These are phyloP conservation scores for Setomelanomma holmii DNA, from an alignment of 2,329 filamentous ascomycete species.

Conservation along the genomic window DNA sequence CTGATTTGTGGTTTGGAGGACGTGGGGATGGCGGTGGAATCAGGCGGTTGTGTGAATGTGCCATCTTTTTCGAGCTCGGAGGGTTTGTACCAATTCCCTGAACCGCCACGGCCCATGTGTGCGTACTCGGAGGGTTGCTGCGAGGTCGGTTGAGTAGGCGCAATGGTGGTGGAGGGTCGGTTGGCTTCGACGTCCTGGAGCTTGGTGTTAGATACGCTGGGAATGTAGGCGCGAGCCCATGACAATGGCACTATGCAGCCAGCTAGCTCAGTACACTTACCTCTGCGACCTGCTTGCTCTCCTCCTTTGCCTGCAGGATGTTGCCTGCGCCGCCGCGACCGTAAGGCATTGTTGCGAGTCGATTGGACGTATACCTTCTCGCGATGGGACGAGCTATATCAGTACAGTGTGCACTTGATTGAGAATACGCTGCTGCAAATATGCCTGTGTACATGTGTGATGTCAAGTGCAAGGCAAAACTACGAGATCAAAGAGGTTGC, in stretches of 20 bases:
- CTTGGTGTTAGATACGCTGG: conserved; percentile 2
- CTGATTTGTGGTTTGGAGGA: conserved; percentile 33
- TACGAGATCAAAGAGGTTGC: conserved; percentile 3
- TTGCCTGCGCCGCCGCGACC: conserved; percentile 58
- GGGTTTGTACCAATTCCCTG: conserved; percentile 57
- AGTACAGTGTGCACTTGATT: too few relatives aligned
- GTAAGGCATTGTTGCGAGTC: conserved; percentile 32
- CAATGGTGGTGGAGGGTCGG: conserved; percentile 24
- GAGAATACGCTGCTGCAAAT: too few relatives aligned
- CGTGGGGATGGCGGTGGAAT: conserved; percentile 39
- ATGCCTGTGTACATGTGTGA: too few relatives aligned
- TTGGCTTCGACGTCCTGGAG: conserved; percentile 51
- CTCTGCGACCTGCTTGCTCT: conserved; percentile 38
- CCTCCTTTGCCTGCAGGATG: conserved; percentile 46
- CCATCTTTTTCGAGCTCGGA: conserved; percentile 49
- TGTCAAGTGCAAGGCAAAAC: not conserved
- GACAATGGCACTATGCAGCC: too few relatives aligned
- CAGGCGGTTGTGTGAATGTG: conserved; percentile 41
- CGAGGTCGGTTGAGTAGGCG: conserved; percentile 14
- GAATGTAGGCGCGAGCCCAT: too few relatives aligned
- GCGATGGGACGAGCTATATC: too few relatives aligned
- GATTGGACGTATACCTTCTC: not conserved
- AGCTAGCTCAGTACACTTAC: too few relatives aligned
- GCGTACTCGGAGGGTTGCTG: conserved; percentile 46
- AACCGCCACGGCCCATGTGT: conserved; percentile 54